Evolutionary conservation across 108 stramenopile genomes (phyloP).

Genomic region (Nitzschia sp.): DNA sequence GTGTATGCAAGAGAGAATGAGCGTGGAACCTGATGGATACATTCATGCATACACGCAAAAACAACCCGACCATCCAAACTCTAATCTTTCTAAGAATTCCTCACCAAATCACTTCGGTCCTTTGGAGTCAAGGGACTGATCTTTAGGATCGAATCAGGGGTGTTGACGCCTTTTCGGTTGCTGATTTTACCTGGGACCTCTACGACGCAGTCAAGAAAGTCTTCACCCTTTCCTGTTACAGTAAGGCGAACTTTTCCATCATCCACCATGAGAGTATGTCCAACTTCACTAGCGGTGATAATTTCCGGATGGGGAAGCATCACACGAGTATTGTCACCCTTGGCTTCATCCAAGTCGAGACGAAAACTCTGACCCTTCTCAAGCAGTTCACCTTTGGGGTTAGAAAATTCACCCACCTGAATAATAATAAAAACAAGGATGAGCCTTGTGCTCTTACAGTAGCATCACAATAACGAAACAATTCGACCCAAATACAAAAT

Average conservation of each 20-base stretch:
- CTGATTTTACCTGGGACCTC: conserved; percentile 88
- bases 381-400: conserved; percentile 68
- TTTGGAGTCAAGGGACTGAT: conserved; percentile 92
- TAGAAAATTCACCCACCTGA: conserved; percentile 81
- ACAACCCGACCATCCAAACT: too few relatives aligned
- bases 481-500: neutral
- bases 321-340: conserved; percentile 85
- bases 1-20: too few relatives aligned
- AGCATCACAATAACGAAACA: neutral
- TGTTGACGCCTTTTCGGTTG: conserved; percentile 94
- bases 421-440: neutral
- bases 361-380: conserved; percentile 83
- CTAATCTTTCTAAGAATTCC: too few relatives aligned
- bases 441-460: neutral
- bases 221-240: conserved; percentile 79
- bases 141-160: conserved; percentile 89
- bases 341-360: conserved; percentile 82
- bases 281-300: conserved; percentile 81
- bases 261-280: conserved; percentile 89
- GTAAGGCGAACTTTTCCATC: conserved; percentile 95
- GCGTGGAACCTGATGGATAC: neutral
- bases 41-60: too few relatives aligned
- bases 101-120: conserved; percentile 89
- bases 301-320: conserved; percentile 95
- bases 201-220: conserved; percentile 82